Evolutionary conservation across 306 rosid genomes (phyloP), one percentile per base, ranked within the genome.

Genomic region (Sicyos baderoa): DNA sequence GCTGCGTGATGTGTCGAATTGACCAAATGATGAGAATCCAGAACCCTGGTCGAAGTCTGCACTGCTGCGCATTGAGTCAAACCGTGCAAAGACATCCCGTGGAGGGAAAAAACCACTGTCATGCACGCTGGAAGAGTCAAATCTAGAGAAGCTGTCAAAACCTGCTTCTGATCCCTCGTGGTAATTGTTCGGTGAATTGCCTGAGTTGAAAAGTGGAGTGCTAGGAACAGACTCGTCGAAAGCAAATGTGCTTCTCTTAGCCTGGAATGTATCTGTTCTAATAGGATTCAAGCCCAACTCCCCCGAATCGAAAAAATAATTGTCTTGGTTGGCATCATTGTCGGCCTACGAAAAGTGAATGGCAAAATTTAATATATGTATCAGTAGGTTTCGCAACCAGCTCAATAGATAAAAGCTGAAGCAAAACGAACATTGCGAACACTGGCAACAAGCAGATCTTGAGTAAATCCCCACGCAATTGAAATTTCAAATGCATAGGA

Each of bases 201-300:
- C 51, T 2, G n/a, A 13, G 51, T 47, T 47, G 51, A 12, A 47
- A 15, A 47, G 51, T 47, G 51, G 51, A 14, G 99, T 90, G 84
- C 87, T 94, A 13, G 96, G 99, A 80, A 90, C 97, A 40, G 97
- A 94, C 72, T 94, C 96, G 6, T 94, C 99, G 63, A 94, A 94
- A 68, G 75, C 74, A 77, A 94, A 90, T 17, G 85, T 68, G 25
- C 82, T 84, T 77, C 77, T 84, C 89, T 81, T 90, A 16, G 75
- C 82, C 60, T 70, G 86, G 4, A 85, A 76, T 54, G 96, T 79
- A 54, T 88, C 86, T 15, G 96, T 94, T 80, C 76, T 86, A 51
- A 90, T 87, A 76, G 96, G 90, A 76, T 87, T 84, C 54, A 90
- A 84, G 80, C 97, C 99, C 18, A 88, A 80, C 4, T 83, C 91